Evolutionary conservation across 1,139 yeast genomes (phyloP), one percentile per base, ranked within the genome.

Genomic region (Hansenula sp.): DNA sequence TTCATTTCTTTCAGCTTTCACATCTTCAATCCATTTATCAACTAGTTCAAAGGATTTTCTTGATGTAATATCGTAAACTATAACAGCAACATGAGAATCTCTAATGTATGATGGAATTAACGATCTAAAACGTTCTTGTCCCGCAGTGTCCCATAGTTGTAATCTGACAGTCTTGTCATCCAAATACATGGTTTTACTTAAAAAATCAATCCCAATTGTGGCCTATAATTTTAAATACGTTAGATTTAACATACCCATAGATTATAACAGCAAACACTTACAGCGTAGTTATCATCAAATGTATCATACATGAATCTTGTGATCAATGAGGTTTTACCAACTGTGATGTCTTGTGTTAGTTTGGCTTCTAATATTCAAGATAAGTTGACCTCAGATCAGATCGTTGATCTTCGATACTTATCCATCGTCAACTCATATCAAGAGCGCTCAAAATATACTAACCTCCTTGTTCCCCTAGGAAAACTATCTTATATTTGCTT

Each of bases 91-190:
- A 59, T 90, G 90, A n/a, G 95, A 84, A 65, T 93, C 99, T 53
- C 99, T 77, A 47, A 93, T 93, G 61, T 93, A 93, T 13, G 96
- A 84, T 3, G 99, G 98, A 53, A 93, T 90, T 57, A 93, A 72
- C 6, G 96, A 91, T 56, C 98, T 74, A 71, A 93, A 93, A 56
- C 99, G 74, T 65, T 93, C 99, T 68, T 93, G 99, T n/a, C 99
- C 99, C 0, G 99, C 99, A n/a, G 99, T 93, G 63, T 93, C 99
- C 99, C 99, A 93, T 45, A 93, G 83, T 60, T 80, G 86, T 46
- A 81, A 65, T 52, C 86, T 70, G 29, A 80, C 81, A 3, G 90
- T 84, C 47, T 84, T 81, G 59, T 84, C 90, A 48, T 85, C 88
- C 34, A 84, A 66, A 58, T 84, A 84, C 88, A 82, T 84, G 33